Evolutionary conservation across 306 rosid genomes (phyloP).

Genomic region (Trifolium repens): DNA sequence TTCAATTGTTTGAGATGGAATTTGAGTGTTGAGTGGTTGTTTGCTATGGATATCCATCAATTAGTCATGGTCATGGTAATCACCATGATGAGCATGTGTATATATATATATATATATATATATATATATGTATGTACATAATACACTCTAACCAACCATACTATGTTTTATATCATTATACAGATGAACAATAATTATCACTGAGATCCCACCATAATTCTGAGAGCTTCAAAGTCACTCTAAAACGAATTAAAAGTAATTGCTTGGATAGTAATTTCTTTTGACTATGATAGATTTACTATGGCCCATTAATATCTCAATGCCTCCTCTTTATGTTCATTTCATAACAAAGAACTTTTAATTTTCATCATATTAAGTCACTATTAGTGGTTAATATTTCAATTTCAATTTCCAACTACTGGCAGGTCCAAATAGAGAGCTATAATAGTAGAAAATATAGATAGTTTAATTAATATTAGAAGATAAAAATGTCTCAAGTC

Average conservation of each 20-base stretch:
- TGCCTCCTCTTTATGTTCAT: constrained; percentile 61
- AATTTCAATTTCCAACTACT: constrained; percentile 58
- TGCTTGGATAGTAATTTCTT: constrained; percentile 54
- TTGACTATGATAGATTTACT: constrained; percentile 63
- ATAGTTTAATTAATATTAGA: constrained; percentile 1
- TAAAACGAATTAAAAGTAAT: constrained; percentile 51
- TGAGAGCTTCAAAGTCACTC: constrained; percentile 65
- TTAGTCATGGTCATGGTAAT: constrained; percentile 31
- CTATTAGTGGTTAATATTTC: constrained; percentile 46
- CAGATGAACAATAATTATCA: constrained; percentile 44
- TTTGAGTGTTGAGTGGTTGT: constrained; percentile 58
- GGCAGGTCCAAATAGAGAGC: constrained; percentile 40
- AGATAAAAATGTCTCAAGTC: constrained; percentile 4
- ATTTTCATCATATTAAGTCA: constrained; percentile 41
- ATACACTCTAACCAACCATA: constrained; percentile 30
- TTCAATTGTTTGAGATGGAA: constrained; percentile 54
- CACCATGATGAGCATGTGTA: constrained; percentile 15
- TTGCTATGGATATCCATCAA: constrained; percentile 50
- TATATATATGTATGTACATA: not conserved
- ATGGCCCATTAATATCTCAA: constrained; percentile 78
- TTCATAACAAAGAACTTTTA: constrained; percentile 36
- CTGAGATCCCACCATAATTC: constrained; percentile 57
- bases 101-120: not conserved
- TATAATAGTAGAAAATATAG: not conserved
- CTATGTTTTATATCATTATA: constrained; percentile 39